Base-by-base conservation (phyloP, 164 flowering plant genomes). In the Brasenia schreberi region DNA sequence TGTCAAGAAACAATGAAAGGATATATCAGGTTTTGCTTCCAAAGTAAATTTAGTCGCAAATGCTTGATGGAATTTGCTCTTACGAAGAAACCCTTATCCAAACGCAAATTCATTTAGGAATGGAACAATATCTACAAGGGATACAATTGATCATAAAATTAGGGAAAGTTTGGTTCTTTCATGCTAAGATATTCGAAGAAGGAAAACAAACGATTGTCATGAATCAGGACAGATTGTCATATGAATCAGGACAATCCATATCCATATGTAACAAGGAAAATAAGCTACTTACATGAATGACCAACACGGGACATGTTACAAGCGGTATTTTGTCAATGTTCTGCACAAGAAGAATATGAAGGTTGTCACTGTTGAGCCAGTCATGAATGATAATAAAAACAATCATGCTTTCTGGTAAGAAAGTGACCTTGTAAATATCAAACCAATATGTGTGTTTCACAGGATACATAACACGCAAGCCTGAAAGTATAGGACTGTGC, bases 381-480 rank as follows among this genome's bases (percentile, higher is more conserved):
- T 7, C 16, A 33, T 43, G 19, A 64, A 33, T 33, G 39, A 33
- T 33, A 33, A 33, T 33, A 0, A 58, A 53, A 62, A 18, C 4
- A 33, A 33, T 11, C 6, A 19, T 65, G 23, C 7, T 45, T 33
- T 6, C 56, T 49, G 56, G 16, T 11, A 65, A 68, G 18, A 18
- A 64, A 43, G 19, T 43, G 53, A 79, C 82, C 82, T 79, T 79
- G 66, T 79, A 79, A 53, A 79, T 79, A 73, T 79, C 82, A 69
- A 79, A 79, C 82, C 82, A 79, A 59, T 79, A 79, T 64, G 78
- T 75, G n/a, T 76, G 76, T 49, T 79, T 79, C 68, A 77, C 80
- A 52, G 82, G 76, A 69, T 79, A 79, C 82, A 77, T 77, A 69
- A 79, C 82, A 63, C 78, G 70, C 65, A 79, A 63, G 56, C 82